Base-by-base conservation (phyloP, 2,329 filamentous ascomycete genomes). In the Calycina marina region DNA sequence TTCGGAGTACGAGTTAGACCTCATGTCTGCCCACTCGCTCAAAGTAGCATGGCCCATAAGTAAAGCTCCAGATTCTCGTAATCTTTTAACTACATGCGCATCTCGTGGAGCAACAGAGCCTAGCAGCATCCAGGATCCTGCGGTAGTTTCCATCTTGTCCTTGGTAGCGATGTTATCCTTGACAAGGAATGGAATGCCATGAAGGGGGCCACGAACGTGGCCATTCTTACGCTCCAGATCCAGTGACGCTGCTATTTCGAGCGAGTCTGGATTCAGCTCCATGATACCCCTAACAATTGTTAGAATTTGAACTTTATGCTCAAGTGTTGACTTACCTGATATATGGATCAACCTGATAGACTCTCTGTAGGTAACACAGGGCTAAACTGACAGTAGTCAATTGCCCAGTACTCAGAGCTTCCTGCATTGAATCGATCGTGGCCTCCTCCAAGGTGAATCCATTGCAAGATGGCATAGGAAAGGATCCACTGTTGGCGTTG, bases 21-120 rank as follows among this genome's bases (percentile, higher is more conserved):
- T 63, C 72, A 81, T 79, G 37, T 74, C 69, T 0, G 79, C 78
- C 77, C 78, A 85, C 50, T 86, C 79, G 40, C 67, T 75, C 33
- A 85, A 54, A 1, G 68, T 71, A 1, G 77, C 69, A 51, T 85
- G 79, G 24, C 79, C 79, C 31, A 86, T 57, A 4, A 86, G 57
- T 0, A 84, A 56, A 2, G 75, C 79, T 13, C 54, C 51, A 1
- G 74, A 72, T 25, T 68, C 56, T 4, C 77, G 67, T 20, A 84
- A 61, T 38, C 60, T 61, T 13, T 60, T 47, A 2, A 83, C 69
- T 0, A 82, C 71, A 42, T 63, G 56, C 1, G 78, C 72, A 50
- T 85, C 78, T n/a, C 69, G 64, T 3, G 77, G 75, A 0, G 79
- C 71, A 0, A 74, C 56, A 28, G 63, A 72, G 1, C 77, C 78